Base-by-base conservation (phyloP, 1,284 basidiomycete species). In the Ganoderma meredithae region DNA sequence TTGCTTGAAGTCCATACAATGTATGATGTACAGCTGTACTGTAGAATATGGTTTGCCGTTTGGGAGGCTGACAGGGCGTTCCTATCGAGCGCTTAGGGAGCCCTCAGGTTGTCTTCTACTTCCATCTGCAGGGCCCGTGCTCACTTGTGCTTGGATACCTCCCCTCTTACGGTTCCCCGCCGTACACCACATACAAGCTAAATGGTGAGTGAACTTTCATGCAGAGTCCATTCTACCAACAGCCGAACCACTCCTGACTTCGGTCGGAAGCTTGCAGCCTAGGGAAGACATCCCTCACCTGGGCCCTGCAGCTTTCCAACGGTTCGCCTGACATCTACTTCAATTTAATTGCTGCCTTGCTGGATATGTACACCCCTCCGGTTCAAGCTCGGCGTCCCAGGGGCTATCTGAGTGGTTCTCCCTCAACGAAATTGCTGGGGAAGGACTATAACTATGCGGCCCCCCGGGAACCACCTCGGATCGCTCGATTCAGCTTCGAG, bases 401-500 rank as follows among this genome's bases (percentile, higher is more conserved):
- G 27, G 52, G 52, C 31, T 55, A 7, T 25, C 17, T 15, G 13
- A 27, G 12, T 31, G 52, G 25, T 27, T 55, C 52, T 55, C 27
- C 52, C 52, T 55, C 6, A 17, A 33, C 52, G 27, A 55, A 55
- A 55, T 27, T 33, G 52, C 52, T 33, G 31, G 52, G 33, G 15
- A 25, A 52, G 49, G 25, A 25, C 13, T 27, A 52, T 25, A 17
- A 7, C 5, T 33, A 31, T 33, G 36, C 36, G 52, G 6, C 22
- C 17, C 52, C 13, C 27, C 52, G 13, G 52, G 52, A 55, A 13
- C 62, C 66, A 13, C 66, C 66, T 44, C 66, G 58, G 13, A 67
- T 67, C 15, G 47, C 55, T 39, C 43, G 56, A 7, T 63, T 67
- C 40, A 60, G 58, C 27, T 67, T 67, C 44, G 66, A 63, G 40